Conservation (phyloP, 345 rosid genomes). For the Linum trigynum region DNA sequence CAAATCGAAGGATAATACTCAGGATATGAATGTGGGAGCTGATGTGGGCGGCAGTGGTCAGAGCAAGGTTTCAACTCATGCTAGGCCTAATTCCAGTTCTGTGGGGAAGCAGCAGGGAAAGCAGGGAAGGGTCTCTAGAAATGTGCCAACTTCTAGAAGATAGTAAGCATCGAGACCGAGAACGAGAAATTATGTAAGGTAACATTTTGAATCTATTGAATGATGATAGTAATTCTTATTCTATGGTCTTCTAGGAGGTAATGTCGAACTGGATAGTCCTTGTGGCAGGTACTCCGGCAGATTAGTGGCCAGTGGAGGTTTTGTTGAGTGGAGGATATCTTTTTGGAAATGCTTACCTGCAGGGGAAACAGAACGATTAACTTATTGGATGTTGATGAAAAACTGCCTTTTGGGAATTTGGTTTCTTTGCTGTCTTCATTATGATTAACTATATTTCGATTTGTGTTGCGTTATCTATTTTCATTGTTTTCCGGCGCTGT, state of each 20-base stretch:
- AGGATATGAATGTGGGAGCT: constrained; percentile 15
- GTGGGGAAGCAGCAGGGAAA: constrained; percentile 49
- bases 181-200: neutral
- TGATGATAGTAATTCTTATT: neutral
- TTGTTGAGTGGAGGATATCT: too few relatives aligned
- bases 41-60: constrained; percentile 11
- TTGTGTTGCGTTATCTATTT: too few relatives aligned
- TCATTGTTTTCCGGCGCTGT: too few relatives aligned
- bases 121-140: constrained; percentile 39
- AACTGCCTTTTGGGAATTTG: too few relatives aligned
- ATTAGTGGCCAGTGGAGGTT: too few relatives aligned
- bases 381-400: too few relatives aligned
- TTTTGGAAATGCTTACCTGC: neutral
- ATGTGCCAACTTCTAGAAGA: constrained; percentile 33
- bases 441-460: neutral
- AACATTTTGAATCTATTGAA: neutral
- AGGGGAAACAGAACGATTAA: too few relatives aligned
- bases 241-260: too few relatives aligned
- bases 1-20: constrained; percentile 39
- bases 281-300: too few relatives aligned
- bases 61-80: constrained; percentile 36
- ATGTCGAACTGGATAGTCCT: too few relatives aligned
- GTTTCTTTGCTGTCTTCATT: neutral
- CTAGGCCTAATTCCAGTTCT: constrained; percentile 29
- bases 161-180: constrained; percentile 9